Conservation (phyloP, 2,329 filamentous ascomycete species). For the Aspergillus neotritici region DNA sequence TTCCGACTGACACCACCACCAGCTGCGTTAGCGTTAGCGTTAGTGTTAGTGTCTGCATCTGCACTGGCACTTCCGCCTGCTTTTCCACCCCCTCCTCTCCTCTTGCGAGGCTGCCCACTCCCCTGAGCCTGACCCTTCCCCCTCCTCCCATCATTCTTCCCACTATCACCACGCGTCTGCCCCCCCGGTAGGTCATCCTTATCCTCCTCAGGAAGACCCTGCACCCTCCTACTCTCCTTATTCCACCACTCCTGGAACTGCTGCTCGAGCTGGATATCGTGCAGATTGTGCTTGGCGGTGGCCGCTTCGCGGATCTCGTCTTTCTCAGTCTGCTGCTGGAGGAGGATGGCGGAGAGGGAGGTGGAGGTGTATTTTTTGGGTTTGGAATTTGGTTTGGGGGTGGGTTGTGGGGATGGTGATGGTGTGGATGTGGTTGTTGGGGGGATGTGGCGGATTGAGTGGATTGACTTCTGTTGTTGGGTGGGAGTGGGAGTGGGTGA, state of each 20-base stretch:
- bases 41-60: too few relatives aligned
- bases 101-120: conserved; percentile 9
- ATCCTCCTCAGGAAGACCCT: conserved; percentile 26
- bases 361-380: conserved; percentile 48
- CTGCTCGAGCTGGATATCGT: conserved; percentile 95
- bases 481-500: conserved; percentile 25
- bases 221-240: conserved; percentile 34
- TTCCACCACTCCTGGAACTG: conserved; percentile 71
- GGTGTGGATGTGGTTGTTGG: conserved; percentile 19
- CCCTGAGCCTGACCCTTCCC: conserved; percentile 8
- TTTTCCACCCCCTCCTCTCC: neutral
- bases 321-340: conserved; percentile 79
- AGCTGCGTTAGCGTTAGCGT: too few relatives aligned
- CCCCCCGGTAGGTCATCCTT: conserved; percentile 9
- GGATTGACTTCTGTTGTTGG: conserved; percentile 20
- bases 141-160: conserved; percentile 13
- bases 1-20: too few relatives aligned
- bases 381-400: conserved; percentile 21
- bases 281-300: conserved; percentile 73
- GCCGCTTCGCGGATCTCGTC: conserved; percentile 74
- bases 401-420: conserved; percentile 46
- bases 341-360: conserved; percentile 82
- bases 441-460: conserved; percentile 48
- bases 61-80: conserved; percentile 6
- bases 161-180: neutral